phyloP scores from a whole-genome alignment of 2,329 filamentous ascomycete genomes.

The Clonostachys solani region DNA sequence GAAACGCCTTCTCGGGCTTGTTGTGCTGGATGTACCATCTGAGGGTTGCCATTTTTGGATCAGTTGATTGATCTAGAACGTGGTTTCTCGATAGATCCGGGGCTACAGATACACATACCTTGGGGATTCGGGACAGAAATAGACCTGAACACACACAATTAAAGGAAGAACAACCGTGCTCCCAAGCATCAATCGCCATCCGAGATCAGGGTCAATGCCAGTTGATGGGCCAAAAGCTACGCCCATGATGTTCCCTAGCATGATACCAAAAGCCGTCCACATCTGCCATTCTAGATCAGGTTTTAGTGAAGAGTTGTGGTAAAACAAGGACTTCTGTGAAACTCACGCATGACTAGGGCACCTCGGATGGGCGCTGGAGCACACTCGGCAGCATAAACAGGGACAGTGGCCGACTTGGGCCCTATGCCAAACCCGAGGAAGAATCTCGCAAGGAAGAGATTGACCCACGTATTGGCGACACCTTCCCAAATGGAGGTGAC shows the following conservation, averaged over 20 bases:
- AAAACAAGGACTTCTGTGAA: no score
- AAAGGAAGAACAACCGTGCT: slow-evolving; percentile 50
- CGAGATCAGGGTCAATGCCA: slow-evolving; percentile 23
- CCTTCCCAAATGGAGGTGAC: slow-evolving; percentile 50
- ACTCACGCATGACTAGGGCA: slow-evolving; percentile 23
- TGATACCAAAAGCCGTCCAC: slow-evolving; percentile 29
- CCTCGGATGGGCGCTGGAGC: slow-evolving; percentile 31
- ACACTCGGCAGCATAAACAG: slow-evolving; percentile 27
- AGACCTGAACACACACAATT: slow-evolving; percentile 45
- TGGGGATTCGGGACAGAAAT: slow-evolving; percentile 48
- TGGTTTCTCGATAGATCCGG: no score
- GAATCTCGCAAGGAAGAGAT: slow-evolving; percentile 24
- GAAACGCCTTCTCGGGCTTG: slow-evolving; percentile 36
- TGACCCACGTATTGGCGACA: slow-evolving; percentile 48
- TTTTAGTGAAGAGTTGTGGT: no score
- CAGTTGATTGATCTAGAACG: no score
- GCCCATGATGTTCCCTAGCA: slow-evolving; percentile 29
- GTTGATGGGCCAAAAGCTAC: slow-evolving; percentile 19
- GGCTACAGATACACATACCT: slow-evolving; percentile 18
- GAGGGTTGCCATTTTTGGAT: no score
- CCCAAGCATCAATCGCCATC: slow-evolving; percentile 34
- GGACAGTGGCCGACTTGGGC: slow-evolving; percentile 25
- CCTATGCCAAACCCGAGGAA: slow-evolving; percentile 29
- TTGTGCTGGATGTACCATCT: slow-evolving; percentile 50
- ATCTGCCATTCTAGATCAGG: slow-evolving; percentile 20